Conservation (phyloP, 192 early-diverging fungal genomes). For the Coemansia sp. region DNA sequence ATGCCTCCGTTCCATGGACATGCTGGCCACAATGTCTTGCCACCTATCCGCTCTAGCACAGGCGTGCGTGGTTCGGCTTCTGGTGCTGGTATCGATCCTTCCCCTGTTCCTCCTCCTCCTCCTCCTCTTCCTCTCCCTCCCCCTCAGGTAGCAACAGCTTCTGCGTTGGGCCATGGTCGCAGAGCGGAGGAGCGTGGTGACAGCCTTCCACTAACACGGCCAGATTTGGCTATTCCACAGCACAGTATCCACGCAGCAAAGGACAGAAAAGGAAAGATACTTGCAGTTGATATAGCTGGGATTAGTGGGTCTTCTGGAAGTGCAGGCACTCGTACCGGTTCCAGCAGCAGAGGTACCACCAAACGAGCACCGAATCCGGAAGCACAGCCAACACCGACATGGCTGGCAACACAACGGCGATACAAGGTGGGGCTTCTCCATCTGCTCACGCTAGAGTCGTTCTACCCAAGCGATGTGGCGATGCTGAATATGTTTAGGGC, state of each 20-base stretch:
- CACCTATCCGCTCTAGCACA: slow-evolving; percentile 25
- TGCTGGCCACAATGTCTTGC: slow-evolving; percentile 6
- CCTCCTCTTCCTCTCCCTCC: too few relatives aligned
- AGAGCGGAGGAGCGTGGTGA: not conserved
- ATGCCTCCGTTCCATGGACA: not conserved
- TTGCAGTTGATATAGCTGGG: not conserved
- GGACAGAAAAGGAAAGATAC: slow-evolving; percentile 12
- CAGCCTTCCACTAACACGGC: slow-evolving; percentile 23
- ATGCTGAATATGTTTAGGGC: slow-evolving; percentile 49
- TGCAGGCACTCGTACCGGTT: not conserved
- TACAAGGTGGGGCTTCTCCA: slow-evolving; percentile 48
- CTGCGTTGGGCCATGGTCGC: not conserved
- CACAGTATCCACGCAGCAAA: not conserved
- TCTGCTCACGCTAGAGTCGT: slow-evolving; percentile 51
- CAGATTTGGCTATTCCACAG: not conserved
- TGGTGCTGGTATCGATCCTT: not conserved
- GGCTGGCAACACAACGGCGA: slow-evolving; percentile 36
- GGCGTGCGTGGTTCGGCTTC: slow-evolving; percentile 3
- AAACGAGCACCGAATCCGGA: slow-evolving; percentile 17
- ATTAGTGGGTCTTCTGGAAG: not conserved
- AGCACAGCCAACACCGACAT: slow-evolving; percentile 32
- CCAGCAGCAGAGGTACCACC: not conserved
- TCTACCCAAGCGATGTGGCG: slow-evolving; percentile 51
- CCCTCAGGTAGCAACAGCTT: too few relatives aligned
- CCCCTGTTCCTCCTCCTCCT: too few relatives aligned